These are phyloP conservation scores for Cymbidium sinense DNA, from an alignment of 106 monocot species.

Conservation along the genomic window DNA sequence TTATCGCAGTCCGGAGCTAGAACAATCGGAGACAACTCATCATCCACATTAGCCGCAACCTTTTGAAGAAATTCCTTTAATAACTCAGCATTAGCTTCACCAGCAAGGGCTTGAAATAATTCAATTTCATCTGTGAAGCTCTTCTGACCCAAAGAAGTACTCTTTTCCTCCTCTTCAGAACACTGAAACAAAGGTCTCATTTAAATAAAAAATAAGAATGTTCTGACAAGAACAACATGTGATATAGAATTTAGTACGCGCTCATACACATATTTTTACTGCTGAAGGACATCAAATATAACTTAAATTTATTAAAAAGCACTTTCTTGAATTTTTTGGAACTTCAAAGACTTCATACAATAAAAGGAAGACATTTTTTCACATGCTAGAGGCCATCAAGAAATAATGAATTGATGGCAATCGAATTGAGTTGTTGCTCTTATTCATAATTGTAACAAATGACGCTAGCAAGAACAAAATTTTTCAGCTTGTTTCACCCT, in stretches of 20 bases:
- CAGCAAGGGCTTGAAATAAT: constrained; percentile 48
- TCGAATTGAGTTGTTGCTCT: no score
- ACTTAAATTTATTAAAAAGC: no score
- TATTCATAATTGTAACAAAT: no score
- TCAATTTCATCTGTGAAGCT: constrained; percentile 38
- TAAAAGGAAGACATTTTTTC: no score
- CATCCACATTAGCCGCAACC: constrained; percentile 16
- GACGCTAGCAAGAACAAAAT: no score
- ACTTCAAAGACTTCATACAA: no score
- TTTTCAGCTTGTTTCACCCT: no score
- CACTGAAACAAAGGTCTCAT: constrained; percentile 23
- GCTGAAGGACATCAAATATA: no score
- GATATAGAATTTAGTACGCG: background rate
- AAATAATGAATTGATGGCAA: no score
- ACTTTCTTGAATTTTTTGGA: no score
- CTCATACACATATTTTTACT: no score
- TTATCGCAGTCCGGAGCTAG: constrained; percentile 83
- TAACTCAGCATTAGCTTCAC: constrained; percentile 56
- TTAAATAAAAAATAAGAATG: background rate
- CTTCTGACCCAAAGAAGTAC: constrained; percentile 8
- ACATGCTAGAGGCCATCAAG: no score
- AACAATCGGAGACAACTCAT: constrained; percentile 36
- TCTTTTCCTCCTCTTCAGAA: constrained; percentile 23
- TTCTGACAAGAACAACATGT: background rate
- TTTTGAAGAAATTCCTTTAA: constrained; percentile 43